Evolutionary conservation across 345 rosid genomes (phyloP).

Genomic region (Limnanthes douglasii): DNA sequence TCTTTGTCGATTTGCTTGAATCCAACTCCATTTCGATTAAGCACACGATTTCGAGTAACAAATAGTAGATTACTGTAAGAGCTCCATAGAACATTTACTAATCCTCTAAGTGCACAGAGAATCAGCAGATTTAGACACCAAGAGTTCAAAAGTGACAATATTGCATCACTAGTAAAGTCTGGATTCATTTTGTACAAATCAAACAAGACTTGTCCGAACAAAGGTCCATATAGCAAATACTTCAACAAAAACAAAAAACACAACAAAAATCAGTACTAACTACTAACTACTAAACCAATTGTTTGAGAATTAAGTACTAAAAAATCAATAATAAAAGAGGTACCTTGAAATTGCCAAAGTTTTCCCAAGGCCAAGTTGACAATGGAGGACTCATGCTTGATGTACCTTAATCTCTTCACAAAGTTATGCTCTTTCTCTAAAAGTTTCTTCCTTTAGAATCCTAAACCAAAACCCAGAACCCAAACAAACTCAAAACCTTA

Average conservation of each 20-base stretch:
- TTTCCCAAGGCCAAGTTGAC: conserved; percentile 90
- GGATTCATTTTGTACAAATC: conserved; percentile 20
- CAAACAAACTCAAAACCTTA: too few species aligned
- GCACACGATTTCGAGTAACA: conserved; percentile 32
- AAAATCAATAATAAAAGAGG: neutral
- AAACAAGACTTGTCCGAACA: conserved; percentile 37
- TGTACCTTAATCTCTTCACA: too few species aligned
- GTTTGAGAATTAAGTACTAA: neutral
- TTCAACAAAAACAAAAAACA: conserved; percentile 12
- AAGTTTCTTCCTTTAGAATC: too few species aligned
- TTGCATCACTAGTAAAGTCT: too few species aligned
- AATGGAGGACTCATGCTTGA: conserved; percentile 46
- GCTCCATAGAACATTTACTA: conserved; percentile 23
- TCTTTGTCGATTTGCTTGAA: conserved; percentile 86
- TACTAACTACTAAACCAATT: too few species aligned
- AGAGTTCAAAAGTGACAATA: too few species aligned
- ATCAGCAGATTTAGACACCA: conserved; percentile 61
- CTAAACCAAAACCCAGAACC: too few species aligned
- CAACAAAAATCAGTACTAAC: conserved; percentile 4
- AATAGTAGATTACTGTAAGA: conserved; percentile 45
- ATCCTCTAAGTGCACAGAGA: conserved; percentile 26
- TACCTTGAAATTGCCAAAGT: conserved; percentile 74
- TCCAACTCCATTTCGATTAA: conserved; percentile 52
- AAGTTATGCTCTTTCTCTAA: too few species aligned
- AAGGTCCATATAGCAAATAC: conserved; percentile 75